phyloP scores from a whole-genome alignment of 176 grass and related monocot genomes.

The Oryza glaberrima region DNA sequence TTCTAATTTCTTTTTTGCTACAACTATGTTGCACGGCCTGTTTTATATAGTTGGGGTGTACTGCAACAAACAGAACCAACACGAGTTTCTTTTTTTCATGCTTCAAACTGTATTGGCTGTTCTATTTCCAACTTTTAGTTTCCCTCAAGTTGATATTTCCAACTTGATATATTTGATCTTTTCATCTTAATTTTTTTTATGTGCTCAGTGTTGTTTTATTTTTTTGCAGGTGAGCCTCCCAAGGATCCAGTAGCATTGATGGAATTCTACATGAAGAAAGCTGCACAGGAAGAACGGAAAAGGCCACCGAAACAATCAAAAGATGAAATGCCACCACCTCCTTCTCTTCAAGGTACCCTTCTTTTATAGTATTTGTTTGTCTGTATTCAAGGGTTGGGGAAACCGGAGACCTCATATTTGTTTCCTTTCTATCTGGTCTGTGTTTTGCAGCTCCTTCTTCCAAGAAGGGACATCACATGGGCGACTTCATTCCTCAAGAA shows the following conservation, averaged over 20 bases:
- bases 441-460: conserved; percentile 39
- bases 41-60: background rate
- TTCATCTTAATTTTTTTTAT: conserved; percentile 7
- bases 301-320: conserved; percentile 74
- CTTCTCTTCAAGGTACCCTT: conserved; percentile 80
- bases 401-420: conserved; percentile 11
- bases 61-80: conserved; percentile 9
- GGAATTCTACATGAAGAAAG: conserved; percentile 98
- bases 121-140: conserved; percentile 11
- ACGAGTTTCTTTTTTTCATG: conserved; percentile 3
- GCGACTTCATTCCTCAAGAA: conserved; percentile 92
- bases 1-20: conserved; percentile 8
- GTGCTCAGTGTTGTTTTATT: conserved; percentile 16
- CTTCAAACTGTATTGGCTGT: background rate
- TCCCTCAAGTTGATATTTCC: background rate
- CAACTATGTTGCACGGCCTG: conserved; percentile 4
- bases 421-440: conserved; percentile 2
- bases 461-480: conserved; percentile 99
- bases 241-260: conserved; percentile 87
- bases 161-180: conserved; percentile 6
- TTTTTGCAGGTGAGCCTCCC: conserved; percentile 49
- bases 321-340: conserved; percentile 98
- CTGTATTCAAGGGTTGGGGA: background rate
- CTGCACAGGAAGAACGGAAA: conserved; percentile 82
- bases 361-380: background rate